Base-by-base conservation (phyloP, 176 grass and related monocot species). In the Zoysia japonica region DNA sequence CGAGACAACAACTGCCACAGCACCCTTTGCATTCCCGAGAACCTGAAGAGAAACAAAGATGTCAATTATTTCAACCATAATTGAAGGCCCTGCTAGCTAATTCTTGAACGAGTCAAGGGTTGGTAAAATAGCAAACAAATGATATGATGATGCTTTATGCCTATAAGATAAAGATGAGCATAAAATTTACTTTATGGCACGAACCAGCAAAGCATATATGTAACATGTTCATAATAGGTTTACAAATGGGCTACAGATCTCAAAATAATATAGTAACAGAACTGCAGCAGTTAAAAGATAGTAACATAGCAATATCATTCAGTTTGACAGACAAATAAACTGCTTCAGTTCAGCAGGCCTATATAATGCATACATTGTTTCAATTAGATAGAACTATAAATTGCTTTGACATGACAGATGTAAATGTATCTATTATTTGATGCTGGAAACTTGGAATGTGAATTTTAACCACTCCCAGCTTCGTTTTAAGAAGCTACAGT, bases 21-120 rank as follows among this genome's bases (percentile, higher is more conserved):
- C 93, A 51, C 89, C 93, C 79, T 96, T 96, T 7, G 93, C 93
- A 79, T 96, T 96, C 47, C 93, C 93, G 4, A 96, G 85, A 64
- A 96, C 89, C 89, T 91, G 85, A 28, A 88, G 72, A 78, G 20
- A 70, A 55, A 59, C 17, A 61, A 16, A 3, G 19, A 78, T 69
- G 41, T 82, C 45, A 86, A 39, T 68, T 55, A 20, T 13, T 54
- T 35, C 3, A 61, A 35, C 39, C 53, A 19, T 15, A 75, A 68
- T 46, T 19, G 19, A 82, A 82, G n/a, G 16, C 64, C 52, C 28
- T 28, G 12, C 9, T 37, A 4, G 12, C 7, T 17, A 47, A 11
- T 54, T 36, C 53, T 13, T 85, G 60, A 71, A 76, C 71, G 5
- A 53, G 16, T 7, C 37, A 46, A 17, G n/a, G 6, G 28, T 28